Percentiles rank a stretch among this genome's conserved stretches.
These are phyloP conservation scores for Elsinoe fawcettii DNA, from an alignment of 2,329 filamentous ascomycete genomes.

Conservation along the genomic window DNA sequence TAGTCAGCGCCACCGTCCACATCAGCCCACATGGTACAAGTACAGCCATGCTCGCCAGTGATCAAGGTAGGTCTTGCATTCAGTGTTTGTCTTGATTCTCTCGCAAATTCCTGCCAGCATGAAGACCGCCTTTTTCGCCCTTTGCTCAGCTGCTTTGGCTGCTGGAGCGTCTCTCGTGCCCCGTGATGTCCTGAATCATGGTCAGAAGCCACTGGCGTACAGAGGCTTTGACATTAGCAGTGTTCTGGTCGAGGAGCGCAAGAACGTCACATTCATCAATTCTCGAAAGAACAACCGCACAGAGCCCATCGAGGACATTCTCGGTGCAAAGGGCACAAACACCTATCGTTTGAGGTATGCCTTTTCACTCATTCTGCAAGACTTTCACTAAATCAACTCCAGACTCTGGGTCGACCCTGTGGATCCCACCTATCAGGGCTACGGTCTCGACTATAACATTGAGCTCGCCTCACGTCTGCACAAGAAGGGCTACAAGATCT, in stretches of 20 bases:
- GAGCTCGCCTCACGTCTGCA: slow-evolving; percentile 30
- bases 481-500: slow-evolving; percentile 32
- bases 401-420: slow-evolving; percentile 28
- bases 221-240: slow-evolving; percentile 9
- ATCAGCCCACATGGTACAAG: background rate
- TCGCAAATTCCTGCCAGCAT: background rate
- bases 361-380: background rate
- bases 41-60: background rate
- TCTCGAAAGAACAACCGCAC: background rate
- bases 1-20: background rate
- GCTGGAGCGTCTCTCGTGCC: slow-evolving; percentile 6
- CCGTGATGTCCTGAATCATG: background rate
- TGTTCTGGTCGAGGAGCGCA: slow-evolving; percentile 3
- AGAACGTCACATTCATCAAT: slow-evolving; percentile 8
- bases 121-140: background rate
- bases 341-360: slow-evolving; percentile 25
- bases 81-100: background rate
- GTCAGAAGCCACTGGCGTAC: background rate
- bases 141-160: background rate
- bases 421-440: slow-evolving; percentile 25
- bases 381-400: background rate
- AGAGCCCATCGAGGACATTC: slow-evolving; percentile 26
- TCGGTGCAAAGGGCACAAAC: slow-evolving; percentile 32
- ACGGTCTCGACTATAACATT: slow-evolving; percentile 29
- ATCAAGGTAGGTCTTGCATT: background rate